Conservation (phyloP, 2,329 filamentous ascomycete genomes). For the Diaporthe humulicola region DNA sequence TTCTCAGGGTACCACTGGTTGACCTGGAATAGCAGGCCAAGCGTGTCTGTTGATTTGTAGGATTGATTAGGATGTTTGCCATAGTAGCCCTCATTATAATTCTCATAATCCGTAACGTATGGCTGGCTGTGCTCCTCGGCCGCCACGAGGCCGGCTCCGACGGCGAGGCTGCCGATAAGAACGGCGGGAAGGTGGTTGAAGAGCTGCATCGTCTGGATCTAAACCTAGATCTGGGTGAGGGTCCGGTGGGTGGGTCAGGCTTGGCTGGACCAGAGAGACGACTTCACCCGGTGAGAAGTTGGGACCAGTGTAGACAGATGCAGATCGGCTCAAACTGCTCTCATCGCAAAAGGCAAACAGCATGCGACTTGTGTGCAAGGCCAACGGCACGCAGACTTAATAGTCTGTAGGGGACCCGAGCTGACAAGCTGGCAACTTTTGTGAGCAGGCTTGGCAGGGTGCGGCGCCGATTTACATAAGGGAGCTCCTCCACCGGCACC, state of each 20-base stretch:
- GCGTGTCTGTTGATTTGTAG: slow-evolving; percentile 30
- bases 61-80: slow-evolving; percentile 37
- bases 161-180: slow-evolving; percentile 34
- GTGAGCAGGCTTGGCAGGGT: slow-evolving; percentile 13
- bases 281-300: slow-evolving; percentile 9
- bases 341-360: slow-evolving; percentile 27
- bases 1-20: slow-evolving; percentile 38
- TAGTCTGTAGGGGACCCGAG: slow-evolving; percentile 7
- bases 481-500: slow-evolving; percentile 19
- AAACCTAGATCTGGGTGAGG: not conserved
- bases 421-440: slow-evolving; percentile 14
- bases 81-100: slow-evolving; percentile 34
- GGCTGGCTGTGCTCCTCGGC: slow-evolving; percentile 34
- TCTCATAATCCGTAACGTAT: slow-evolving; percentile 37
- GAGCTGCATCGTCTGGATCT: slow-evolving; percentile 26
- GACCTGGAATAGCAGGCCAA: slow-evolving; percentile 37
- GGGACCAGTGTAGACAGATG: slow-evolving; percentile 12
- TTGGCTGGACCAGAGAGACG: slow-evolving; percentile 20
- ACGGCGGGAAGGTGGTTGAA: slow-evolving; percentile 31
- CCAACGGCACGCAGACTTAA: slow-evolving; percentile 11
- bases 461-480: slow-evolving; percentile 18
- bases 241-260: slow-evolving; percentile 13
- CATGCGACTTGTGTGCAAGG: not conserved
- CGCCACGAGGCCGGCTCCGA: slow-evolving; percentile 37
- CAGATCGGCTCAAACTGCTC: slow-evolving; percentile 27